These are phyloP conservation scores for Immersiella caudata DNA, from an alignment of 495 filamentous ascomycete genomes.

Conservation along the genomic window DNA sequence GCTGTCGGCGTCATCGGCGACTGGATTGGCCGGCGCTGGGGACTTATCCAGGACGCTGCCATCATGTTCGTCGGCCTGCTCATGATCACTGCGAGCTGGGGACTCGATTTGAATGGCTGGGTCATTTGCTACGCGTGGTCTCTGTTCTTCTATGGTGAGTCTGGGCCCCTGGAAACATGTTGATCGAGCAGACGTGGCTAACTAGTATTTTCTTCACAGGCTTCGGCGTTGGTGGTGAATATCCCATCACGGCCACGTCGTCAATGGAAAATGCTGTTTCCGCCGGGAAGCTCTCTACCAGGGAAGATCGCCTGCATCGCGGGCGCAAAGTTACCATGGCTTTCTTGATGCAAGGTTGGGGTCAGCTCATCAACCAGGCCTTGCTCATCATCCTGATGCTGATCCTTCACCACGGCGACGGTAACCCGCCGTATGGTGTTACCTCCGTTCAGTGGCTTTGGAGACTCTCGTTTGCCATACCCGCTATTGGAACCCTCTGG, in stretches of 20 bases:
- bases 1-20: constrained; percentile 66
- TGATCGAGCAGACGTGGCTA: not conserved
- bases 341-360: constrained; percentile 97
- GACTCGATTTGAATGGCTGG: constrained; percentile 80
- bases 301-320: constrained; percentile 87
- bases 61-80: constrained; percentile 89
- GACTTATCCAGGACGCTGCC: constrained; percentile 86
- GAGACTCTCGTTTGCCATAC: constrained; percentile 81
- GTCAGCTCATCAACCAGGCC: constrained; percentile 88
- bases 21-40: constrained; percentile 84
- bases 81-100: constrained; percentile 88
- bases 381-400: constrained; percentile 79
- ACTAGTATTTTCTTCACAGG: constrained; percentile 30
- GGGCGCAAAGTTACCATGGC: constrained; percentile 89
- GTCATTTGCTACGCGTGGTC: constrained; percentile 91
- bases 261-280: constrained; percentile 90
- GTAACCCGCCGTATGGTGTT: constrained; percentile 71
- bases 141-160: constrained; percentile 79
- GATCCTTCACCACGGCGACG: constrained; percentile 75
- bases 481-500: constrained; percentile 87
- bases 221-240: constrained; percentile 90
- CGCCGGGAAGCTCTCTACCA: constrained; percentile 82
- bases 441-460: constrained; percentile 80
- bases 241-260: constrained; percentile 93
- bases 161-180: not conserved